Evolutionary conservation across 768 basidiomycete species (phyloP).

Genomic region (Pleurotus tuoliensis): DNA sequence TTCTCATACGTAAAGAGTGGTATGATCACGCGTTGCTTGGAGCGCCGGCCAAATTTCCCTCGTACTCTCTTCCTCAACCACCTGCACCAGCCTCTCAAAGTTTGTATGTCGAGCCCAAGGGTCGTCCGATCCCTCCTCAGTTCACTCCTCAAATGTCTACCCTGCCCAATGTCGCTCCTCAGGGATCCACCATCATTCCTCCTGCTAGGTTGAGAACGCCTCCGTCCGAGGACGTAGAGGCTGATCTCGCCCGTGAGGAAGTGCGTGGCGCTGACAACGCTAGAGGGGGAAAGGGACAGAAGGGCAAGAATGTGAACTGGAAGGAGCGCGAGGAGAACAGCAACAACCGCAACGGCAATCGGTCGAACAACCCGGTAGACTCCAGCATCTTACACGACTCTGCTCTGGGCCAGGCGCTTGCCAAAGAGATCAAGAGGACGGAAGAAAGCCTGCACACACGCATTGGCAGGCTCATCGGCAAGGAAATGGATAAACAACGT

Average conservation of each 20-base stretch:
- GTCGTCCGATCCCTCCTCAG: constrained; percentile 22
- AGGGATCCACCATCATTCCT: constrained; percentile 17
- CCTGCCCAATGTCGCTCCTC: constrained; percentile 19
- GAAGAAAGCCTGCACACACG: constrained; percentile 76
- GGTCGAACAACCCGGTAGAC: constrained; percentile 23
- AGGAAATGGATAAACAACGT: constrained; percentile 92
- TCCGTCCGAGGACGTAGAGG: constrained; percentile 71
- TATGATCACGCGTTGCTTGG: constrained; percentile 62
- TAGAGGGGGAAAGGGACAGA: constrained; percentile 36
- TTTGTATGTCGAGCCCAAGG: constrained; percentile 18
- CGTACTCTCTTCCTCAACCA: constrained; percentile 32
- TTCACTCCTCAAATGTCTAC: constrained; percentile 21
- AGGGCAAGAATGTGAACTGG: constrained; percentile 60
- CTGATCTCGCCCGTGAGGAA: constrained; percentile 60
- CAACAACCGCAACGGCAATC: constrained; percentile 35
- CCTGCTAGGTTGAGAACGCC: constrained; percentile 59
- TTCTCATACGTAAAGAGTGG: constrained; percentile 84
- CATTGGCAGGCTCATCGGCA: constrained; percentile 74
- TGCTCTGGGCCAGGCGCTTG: constrained; percentile 52
- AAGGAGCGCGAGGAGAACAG: constrained; percentile 30
- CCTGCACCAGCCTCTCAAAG: constrained; percentile 11
- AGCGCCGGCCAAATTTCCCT: constrained; percentile 61
- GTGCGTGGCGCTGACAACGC: constrained; percentile 39
- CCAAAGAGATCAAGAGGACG: constrained; percentile 77
- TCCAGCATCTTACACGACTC: constrained; percentile 44